Percentiles rank a stretch among this genome's conserved stretches.
Conservation (phyloP, 352 stramenopile species). For the Pythium angustatum region DNA sequence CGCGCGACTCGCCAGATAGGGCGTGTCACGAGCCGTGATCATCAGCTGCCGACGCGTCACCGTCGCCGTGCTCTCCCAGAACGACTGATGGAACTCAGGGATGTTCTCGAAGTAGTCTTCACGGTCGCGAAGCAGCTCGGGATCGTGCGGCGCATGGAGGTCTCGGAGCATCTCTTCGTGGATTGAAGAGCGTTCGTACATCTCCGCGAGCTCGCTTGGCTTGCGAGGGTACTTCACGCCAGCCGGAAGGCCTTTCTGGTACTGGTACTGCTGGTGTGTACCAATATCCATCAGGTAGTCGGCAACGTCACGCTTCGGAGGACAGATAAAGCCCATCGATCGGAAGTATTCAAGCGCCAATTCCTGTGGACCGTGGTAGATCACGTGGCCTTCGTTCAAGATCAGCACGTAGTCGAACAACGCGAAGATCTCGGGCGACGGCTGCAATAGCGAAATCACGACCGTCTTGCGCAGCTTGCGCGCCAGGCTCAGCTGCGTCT, state of each 20-base stretch:
- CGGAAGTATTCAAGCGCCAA: slow-evolving; percentile 81
- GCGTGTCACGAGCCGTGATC: slow-evolving; percentile 42
- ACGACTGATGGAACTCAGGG: slow-evolving; percentile 19
- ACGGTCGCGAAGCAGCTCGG: slow-evolving; percentile 75
- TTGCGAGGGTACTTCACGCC: neutral
- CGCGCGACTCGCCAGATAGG: slow-evolving; percentile 27
- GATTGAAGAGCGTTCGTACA: slow-evolving; percentile 16
- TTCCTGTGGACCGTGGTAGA: slow-evolving; percentile 84
- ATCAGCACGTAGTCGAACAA: slow-evolving; percentile 94
- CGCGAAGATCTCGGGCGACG: slow-evolving; percentile 89
- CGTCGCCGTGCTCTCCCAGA: slow-evolving; percentile 7
- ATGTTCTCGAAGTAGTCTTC: slow-evolving; percentile 25
- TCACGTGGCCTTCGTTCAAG: slow-evolving; percentile 88
- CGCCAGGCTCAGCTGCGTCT: slow-evolving; percentile 44
- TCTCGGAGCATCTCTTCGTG: slow-evolving; percentile 50
- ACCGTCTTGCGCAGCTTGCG: slow-evolving; percentile 61
- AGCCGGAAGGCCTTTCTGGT: neutral
- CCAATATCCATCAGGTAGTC: slow-evolving; percentile 88
- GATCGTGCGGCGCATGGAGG: slow-evolving; percentile 83
- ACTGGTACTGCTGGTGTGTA: slow-evolving; percentile 37
- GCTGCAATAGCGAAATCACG: slow-evolving; percentile 86
- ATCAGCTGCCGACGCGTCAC: slow-evolving; percentile 40
- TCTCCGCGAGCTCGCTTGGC: neutral
- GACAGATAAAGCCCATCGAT: slow-evolving; percentile 61
- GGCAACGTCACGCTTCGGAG: slow-evolving; percentile 71